Conservation (phyloP, 2,329 filamentous ascomycete species). For the Dendrostoma leiphaemia region DNA sequence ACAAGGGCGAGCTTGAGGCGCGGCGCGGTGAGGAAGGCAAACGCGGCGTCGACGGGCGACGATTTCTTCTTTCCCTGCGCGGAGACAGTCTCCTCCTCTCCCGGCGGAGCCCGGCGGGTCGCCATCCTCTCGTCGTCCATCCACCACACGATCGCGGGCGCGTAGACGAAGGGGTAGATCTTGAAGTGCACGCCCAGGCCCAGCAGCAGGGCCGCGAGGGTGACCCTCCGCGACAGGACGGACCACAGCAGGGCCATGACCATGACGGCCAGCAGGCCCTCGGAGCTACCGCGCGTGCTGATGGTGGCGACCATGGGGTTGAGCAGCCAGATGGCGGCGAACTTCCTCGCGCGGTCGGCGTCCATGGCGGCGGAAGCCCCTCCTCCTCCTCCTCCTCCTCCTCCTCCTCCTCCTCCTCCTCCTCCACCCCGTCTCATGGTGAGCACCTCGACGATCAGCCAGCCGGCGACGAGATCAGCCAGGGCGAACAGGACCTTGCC, state of each 20-base stretch:
- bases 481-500: conserved; percentile 85
- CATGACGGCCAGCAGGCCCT: conserved; percentile 83
- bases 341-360: conserved; percentile 62
- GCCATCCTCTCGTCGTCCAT: conserved; percentile 57
- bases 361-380: conserved; percentile 45
- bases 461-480: conserved; percentile 82
- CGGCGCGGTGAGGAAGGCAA: conserved; percentile 48
- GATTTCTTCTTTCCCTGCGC: conserved; percentile 24
- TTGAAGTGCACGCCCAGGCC: conserved; percentile 93
- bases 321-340: conserved; percentile 85
- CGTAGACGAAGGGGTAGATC: conserved; percentile 98
- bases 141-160: conserved; percentile 77
- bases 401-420: conserved; percentile 27
- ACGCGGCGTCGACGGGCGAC: conserved; percentile 25
- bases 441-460: conserved; percentile 59
- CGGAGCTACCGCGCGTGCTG: conserved; percentile 89
- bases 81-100: too few relatives aligned
- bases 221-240: conserved; percentile 59
- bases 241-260: conserved; percentile 84
- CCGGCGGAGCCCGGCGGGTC: background rate
- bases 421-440: conserved; percentile 22
- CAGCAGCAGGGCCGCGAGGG: conserved; percentile 70
- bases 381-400: too few relatives aligned
- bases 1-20: conserved; percentile 58
- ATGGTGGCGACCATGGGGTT: conserved; percentile 99